A percentile compares a stretch with the other conserved stretches of the same genome.
These are phyloP conservation scores for Salix caprea DNA, from an alignment of 345 rosid genomes.

Conservation along the genomic window DNA sequence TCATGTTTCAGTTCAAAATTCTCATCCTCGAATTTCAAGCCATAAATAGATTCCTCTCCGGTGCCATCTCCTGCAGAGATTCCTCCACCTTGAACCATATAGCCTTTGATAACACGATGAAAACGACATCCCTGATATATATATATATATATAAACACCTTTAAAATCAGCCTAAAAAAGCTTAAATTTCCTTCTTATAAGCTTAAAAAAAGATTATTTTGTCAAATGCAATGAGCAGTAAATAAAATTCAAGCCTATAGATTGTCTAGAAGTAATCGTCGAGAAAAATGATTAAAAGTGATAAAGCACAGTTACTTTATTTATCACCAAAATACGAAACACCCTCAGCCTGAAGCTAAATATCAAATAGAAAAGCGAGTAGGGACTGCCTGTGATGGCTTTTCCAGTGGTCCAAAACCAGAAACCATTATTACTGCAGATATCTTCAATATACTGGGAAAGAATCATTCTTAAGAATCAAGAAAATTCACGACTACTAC, in stretches of 20 bases:
- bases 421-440: background rate
- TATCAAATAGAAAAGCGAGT: background rate
- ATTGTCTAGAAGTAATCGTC: background rate
- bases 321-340: background rate
- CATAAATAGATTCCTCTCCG: slow-evolving; percentile 92
- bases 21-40: slow-evolving; percentile 87
- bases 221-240: background rate
- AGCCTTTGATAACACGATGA: slow-evolving; percentile 79
- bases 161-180: background rate
- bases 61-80: slow-evolving; percentile 44
- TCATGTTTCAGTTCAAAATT: slow-evolving; percentile 85
- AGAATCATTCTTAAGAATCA: background rate
- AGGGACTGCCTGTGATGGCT: background rate
- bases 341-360: background rate
- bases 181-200: background rate
- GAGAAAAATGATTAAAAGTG: background rate
- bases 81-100: slow-evolving; percentile 83
- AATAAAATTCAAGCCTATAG: background rate
- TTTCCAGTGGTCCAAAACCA: background rate
- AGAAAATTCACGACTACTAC: background rate
- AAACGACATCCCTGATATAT: slow-evolving; percentile 65
- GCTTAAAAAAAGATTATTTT: background rate
- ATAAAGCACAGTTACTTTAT: background rate
- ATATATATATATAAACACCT: too few relatives aligned
- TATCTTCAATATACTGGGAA: background rate